Base-by-base conservation (phyloP, 2,329 filamentous ascomycete species). In the Monascus ruber region DNA sequence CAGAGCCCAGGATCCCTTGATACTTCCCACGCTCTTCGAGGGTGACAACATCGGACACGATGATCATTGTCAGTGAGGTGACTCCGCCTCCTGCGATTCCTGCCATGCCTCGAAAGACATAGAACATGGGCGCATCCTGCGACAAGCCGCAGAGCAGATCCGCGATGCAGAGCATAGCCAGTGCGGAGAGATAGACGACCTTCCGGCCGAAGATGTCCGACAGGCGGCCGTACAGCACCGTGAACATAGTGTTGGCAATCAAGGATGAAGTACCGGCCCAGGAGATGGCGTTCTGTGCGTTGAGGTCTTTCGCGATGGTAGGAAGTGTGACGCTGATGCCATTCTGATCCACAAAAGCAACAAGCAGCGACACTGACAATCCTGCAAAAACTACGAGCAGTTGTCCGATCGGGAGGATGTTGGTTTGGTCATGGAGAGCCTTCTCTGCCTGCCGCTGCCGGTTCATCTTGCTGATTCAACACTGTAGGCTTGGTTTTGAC, bases 201-300 rank as follows among this genome's bases (percentile, higher is more conserved):
- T 80, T 80, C 11, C 77, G 68, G 17, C 76, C 75, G 37, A 79
- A 70, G 1, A 79, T 72, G 53, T 80, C 76, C 0, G 75, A 78
- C 3, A 79, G 49, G 2, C 76, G 68, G 17, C 77, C 77, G 51
- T 81, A 81, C 0, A 82, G 65, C 42, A 80, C 74, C 46, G 78
- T 77, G 46, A 81, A 81, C 28, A 74, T 71, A 0, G 78, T 80
- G 40, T 74, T 77, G 3, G 78, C 74, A 4, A 85, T 69, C 4
- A 85, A 64, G 47, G 82, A 85, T 10, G 76, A 77, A 4, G 81
- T 84, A 2, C 80, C 81, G 8, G 77, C 73, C 81, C 80, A 85
- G 51, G 84, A 84, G 35, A 79, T 78, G 2, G 60, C 60, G 40
- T 62, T 47, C 35, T 59, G 58, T 1, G 64, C 64, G 39, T 64